Evolutionary conservation across 352 stramenopile species (phyloP), one percentile per base, ranked within the genome.

Genomic region (Blastocystis sp.): DNA sequence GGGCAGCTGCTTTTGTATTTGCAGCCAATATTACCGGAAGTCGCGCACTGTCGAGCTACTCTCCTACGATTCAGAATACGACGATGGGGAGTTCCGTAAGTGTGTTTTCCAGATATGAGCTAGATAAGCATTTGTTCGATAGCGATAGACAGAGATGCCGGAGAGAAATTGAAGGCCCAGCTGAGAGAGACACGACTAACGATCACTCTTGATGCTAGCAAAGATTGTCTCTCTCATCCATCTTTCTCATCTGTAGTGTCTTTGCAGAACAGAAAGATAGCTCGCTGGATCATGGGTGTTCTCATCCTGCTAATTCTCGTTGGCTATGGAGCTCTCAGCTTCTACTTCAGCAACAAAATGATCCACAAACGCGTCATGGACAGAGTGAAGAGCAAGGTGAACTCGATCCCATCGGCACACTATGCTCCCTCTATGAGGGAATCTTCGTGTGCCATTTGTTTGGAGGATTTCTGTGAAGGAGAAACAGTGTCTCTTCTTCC

Each of bases 401-500:
- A 29, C 8, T 26, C 55, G 26, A 80, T 80, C 55, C 70, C 70
- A 6, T 80, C 45, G 20, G 41, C 18, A n/a, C 5, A 41, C 4
- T 80, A 80, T 26, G 29, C 63, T 80, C 41, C n/a, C 43, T 80
- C 70, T 7, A 62, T 64, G 41, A 62, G 39, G 20, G n/a, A 61
- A 26, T 18, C 39, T 34, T 47, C 45, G 15, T 80, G 70, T 26
- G 47, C 20, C 23, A 80, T 80, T 54, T 80, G 70, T 62, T 63
- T 80, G 5, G 70, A 62, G 11, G n/a, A 61, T 13, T 80, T 66
- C 37, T n/a, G 18, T 4, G n/a, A 80, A 41, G 50, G 50, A 34
- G 70, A 80, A 20, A 23, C 20, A 37, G 50, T 80, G 13, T 80
- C 70, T 18, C 29, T 80, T 34, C 43, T 80, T n/a, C 70, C 70